These are phyloP conservation scores for Xylaria polymorpha DNA, from an alignment of 2,329 filamentous ascomycete genomes.

Conservation along the genomic window DNA sequence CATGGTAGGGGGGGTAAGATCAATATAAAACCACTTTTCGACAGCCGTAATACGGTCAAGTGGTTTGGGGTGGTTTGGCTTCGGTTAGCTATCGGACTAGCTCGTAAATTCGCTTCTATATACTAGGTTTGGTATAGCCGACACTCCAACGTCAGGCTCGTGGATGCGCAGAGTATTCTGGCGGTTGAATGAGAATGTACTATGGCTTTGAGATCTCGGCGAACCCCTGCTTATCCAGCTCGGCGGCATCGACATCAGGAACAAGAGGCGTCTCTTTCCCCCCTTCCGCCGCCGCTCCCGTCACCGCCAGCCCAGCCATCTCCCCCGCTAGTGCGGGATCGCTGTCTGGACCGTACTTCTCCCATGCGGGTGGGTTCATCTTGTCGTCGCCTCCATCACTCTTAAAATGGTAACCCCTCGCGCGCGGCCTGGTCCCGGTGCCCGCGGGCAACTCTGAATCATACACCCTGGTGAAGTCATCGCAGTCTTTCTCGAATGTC, in stretches of 20 bases:
- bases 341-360: slow-evolving; percentile 58
- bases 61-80: neutral
- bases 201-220: slow-evolving; percentile 54
- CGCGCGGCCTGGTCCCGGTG: slow-evolving; percentile 80
- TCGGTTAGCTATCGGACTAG: neutral
- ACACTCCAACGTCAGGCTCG: neutral
- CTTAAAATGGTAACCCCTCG: slow-evolving; percentile 86
- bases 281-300: slow-evolving; percentile 52
- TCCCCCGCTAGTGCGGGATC: slow-evolving; percentile 58
- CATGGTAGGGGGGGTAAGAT: neutral
- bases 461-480: slow-evolving; percentile 66
- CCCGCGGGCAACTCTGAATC: slow-evolving; percentile 77
- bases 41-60: neutral
- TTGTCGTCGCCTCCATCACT: slow-evolving; percentile 72
- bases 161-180: neutral
- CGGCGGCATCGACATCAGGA: slow-evolving; percentile 59
- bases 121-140: neutral
- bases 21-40: neutral
- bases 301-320: slow-evolving; percentile 54
- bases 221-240: slow-evolving; percentile 67
- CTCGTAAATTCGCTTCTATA: neutral
- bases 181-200: neutral
- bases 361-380: slow-evolving; percentile 76
- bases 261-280: slow-evolving; percentile 62
- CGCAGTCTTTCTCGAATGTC: slow-evolving; percentile 67